Conservation (phyloP, 495 filamentous ascomycete species). For the Aspergillus sclerotiicarbonarius region DNA sequence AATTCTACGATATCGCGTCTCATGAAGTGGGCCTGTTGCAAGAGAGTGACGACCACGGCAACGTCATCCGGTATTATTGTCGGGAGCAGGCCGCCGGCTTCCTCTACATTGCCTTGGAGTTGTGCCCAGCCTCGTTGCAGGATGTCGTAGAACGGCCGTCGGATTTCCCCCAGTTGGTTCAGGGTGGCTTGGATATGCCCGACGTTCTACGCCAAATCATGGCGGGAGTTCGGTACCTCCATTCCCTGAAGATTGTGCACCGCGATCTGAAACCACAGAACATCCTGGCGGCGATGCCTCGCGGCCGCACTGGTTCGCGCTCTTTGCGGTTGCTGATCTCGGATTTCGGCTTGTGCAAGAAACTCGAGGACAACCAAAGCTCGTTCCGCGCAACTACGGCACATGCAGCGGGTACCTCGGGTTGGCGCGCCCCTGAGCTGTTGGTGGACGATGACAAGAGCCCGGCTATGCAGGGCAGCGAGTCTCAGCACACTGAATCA, state of each 20-base stretch:
- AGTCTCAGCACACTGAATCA: constrained; percentile 49
- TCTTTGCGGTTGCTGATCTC: constrained; percentile 80
- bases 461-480: constrained; percentile 26
- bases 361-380: constrained; percentile 91
- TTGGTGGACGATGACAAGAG: constrained; percentile 71
- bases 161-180: constrained; percentile 56
- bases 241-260: constrained; percentile 91
- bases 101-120: constrained; percentile 91
- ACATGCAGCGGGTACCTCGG: constrained; percentile 88
- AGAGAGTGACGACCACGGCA: constrained; percentile 92
- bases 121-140: constrained; percentile 90
- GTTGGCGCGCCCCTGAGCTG: constrained; percentile 94
- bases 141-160: constrained; percentile 76
- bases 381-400: constrained; percentile 93
- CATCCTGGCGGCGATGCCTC: constrained; percentile 70
- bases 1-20: constrained; percentile 92
- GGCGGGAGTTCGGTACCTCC: constrained; percentile 80
- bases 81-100: constrained; percentile 87
- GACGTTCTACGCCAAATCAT: constrained; percentile 81
- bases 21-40: constrained; percentile 88
- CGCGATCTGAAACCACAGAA: constrained; percentile 97
- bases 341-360: constrained; percentile 97
- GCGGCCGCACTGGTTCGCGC: constrained; percentile 32
- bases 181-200: constrained; percentile 52
- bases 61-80: constrained; percentile 94